phyloP scores from a whole-genome alignment of 2,329 filamentous ascomycete genomes.

The Verticillium isaacii region DNA sequence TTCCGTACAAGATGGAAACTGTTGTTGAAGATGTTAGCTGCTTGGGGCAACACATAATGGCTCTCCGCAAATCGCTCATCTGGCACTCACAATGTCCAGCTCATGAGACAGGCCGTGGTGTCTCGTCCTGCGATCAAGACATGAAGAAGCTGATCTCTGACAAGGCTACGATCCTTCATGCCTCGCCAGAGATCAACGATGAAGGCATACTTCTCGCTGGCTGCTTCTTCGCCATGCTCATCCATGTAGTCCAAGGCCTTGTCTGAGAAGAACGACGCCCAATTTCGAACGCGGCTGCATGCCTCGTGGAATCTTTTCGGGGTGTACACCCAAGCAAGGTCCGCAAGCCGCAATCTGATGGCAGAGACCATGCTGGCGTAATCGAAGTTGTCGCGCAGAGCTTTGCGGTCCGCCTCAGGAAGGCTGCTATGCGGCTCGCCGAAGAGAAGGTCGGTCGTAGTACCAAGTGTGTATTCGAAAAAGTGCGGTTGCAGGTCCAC shows the following conservation, averaged over 20 bases:
- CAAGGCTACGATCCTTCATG: neutral
- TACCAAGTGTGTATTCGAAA: slow-evolving; percentile 17
- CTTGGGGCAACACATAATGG: neutral
- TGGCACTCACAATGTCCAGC: slow-evolving; percentile 9
- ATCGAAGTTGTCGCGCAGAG: slow-evolving; percentile 16
- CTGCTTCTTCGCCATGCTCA: slow-evolving; percentile 1
- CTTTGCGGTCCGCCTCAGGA: slow-evolving; percentile 6
- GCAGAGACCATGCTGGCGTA: slow-evolving; percentile 13
- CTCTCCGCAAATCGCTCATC: neutral
- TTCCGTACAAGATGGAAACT: neutral
- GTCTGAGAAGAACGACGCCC: slow-evolving; percentile 22
- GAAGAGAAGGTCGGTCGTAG: slow-evolving; percentile 17
- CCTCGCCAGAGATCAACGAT: slow-evolving; percentile 28
- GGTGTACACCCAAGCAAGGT: slow-evolving; percentile 17
- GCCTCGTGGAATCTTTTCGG: slow-evolving; percentile 5
- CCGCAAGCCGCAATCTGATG: slow-evolving; percentile 24
- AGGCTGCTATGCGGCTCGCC: slow-evolving; percentile 16
- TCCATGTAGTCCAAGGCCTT: slow-evolving; percentile 4
- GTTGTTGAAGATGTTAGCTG: neutral
- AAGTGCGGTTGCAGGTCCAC: slow-evolving; percentile 18
- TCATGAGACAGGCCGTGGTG: slow-evolving; percentile 9
- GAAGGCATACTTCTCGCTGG: slow-evolving; percentile 36
- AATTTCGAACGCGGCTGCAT: slow-evolving; percentile 12
- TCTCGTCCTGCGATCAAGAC: slow-evolving; percentile 10
- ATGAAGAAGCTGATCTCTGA: slow-evolving; percentile 8